phyloP scores from a whole-genome alignment of 208 protist genomes.

The Endotrypanum monterogeii region DNA sequence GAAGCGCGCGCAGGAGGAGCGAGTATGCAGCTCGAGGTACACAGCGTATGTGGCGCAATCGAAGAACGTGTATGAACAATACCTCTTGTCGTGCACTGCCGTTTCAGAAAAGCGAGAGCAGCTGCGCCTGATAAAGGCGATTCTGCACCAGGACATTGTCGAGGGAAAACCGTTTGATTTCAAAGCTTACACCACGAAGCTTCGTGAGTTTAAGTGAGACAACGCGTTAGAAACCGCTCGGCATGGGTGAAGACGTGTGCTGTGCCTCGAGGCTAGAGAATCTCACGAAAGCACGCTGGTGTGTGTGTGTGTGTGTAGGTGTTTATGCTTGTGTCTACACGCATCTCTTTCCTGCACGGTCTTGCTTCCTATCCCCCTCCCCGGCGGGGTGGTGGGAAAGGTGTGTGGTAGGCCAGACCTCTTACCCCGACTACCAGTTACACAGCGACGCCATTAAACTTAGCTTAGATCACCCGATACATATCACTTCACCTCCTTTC shows the following conservation, averaged over 20 bases:
- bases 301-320: too few relatives aligned
- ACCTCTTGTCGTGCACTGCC: slow-evolving; percentile 14
- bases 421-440: too few relatives aligned
- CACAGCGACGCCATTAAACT: too few relatives aligned
- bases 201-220: background rate
- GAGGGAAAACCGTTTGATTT: slow-evolving; percentile 23
- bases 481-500: too few relatives aligned
- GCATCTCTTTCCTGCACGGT: background rate
- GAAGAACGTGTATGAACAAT: slow-evolving; percentile 29
- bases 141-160: slow-evolving; percentile 17
- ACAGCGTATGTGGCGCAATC: slow-evolving; percentile 29
- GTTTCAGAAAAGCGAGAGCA: slow-evolving; percentile 19
- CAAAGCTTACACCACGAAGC: slow-evolving; percentile 13
- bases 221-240: background rate
- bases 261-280: background rate
- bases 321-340: too few relatives aligned
- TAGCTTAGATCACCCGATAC: too few relatives aligned
- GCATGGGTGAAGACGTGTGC: background rate
- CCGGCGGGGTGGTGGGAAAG: background rate
- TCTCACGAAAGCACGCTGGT: background rate
- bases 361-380: too few relatives aligned
- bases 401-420: too few relatives aligned
- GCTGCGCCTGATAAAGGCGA: slow-evolving; percentile 23
- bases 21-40: slow-evolving; percentile 25
- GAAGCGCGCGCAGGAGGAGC: slow-evolving; percentile 19